phyloP scores from a whole-genome alignment of 208 protist genomes.

The Naegleria gruberi region DNA sequence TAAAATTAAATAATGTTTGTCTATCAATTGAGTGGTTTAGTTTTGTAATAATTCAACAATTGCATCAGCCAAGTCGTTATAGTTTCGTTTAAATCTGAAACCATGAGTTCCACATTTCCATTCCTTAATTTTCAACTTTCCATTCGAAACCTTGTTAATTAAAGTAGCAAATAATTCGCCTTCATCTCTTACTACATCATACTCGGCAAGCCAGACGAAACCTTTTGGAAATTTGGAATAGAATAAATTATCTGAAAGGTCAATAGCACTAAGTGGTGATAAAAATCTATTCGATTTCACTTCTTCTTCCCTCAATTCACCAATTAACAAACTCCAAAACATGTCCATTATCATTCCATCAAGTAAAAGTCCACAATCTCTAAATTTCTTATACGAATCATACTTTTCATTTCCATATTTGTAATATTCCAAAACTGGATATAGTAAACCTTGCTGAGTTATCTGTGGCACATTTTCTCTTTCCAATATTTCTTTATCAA shows the following conservation, averaged over 20 bases:
- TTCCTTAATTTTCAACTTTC: no score
- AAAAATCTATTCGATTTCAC: not conserved
- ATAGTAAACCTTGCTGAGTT: not conserved
- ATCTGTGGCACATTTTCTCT: not conserved
- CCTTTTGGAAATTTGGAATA: not conserved
- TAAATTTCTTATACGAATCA: not conserved
- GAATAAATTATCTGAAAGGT: not conserved
- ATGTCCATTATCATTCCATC: not conserved
- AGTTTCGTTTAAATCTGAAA: no score
- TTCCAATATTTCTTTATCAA: not conserved
- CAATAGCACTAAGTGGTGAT: not conserved
- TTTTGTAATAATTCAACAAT: no score
- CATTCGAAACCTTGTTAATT: not conserved
- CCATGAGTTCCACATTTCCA: no score
- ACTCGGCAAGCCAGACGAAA: not conserved
- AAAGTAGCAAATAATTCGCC: not conserved
- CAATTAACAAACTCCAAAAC: not conserved
- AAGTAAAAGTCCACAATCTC: not conserved
- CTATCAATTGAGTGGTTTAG: no score
- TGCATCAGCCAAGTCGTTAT: no score
- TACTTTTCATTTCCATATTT: not conserved
- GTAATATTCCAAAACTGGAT: not conserved
- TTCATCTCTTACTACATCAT: not conserved
- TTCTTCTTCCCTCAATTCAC: not conserved
- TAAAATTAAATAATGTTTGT: no score